Conservation (phyloP, 305 asterid species). For the Fraxinus ornus region DNA sequence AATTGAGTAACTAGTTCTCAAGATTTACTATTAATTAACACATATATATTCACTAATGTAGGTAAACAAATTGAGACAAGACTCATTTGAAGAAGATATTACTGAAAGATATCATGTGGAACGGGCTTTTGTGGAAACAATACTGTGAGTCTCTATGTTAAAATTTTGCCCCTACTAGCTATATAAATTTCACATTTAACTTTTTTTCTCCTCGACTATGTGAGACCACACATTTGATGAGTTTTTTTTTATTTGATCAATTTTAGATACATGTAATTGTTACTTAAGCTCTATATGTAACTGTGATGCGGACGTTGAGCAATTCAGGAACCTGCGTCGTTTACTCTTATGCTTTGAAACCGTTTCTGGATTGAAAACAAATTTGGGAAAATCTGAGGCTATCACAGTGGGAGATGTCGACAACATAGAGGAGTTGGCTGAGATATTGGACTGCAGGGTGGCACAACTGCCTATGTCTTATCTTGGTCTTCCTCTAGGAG, state of each 20-base stretch:
- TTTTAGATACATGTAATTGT: constrained; percentile 8
- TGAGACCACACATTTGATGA: constrained; percentile 14
- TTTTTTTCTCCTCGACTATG: constrained; percentile 19
- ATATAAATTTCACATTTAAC: neutral
- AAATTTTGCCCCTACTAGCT: neutral
- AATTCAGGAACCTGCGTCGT: no score
- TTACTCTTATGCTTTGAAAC: no score
- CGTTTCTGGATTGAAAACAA: no score
- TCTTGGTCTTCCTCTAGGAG: no score
- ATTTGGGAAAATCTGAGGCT: no score
- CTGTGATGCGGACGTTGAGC: no score
- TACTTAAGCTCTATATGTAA: no score
- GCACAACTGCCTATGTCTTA: no score
- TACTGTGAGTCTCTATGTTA: constrained; percentile 55
- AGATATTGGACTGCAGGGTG: no score
- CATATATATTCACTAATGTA: constrained; percentile 30
- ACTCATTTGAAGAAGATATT: constrained; percentile 71
- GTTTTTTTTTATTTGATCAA: constrained; percentile 6
- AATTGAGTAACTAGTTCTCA: neutral
- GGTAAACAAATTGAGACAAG: constrained; percentile 78
- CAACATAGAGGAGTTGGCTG: no score
- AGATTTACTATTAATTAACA: neutral
- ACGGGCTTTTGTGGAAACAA: constrained; percentile 91
- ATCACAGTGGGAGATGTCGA: no score
- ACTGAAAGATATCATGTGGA: constrained; percentile 80